Conservation (phyloP, 129 eudicot species). For the Daucus carota region DNA sequence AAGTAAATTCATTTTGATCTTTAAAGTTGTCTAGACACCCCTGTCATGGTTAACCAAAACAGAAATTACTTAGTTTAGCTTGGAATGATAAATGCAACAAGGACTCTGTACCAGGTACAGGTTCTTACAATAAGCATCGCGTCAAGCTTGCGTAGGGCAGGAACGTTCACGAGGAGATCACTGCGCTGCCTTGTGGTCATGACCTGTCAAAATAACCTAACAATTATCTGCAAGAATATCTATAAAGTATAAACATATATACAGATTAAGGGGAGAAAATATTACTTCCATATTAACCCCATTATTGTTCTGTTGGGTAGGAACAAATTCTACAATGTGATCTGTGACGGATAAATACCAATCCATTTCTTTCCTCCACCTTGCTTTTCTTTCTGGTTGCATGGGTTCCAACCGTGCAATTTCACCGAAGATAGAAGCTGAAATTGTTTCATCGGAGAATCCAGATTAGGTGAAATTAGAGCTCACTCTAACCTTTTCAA, state of each 20-base stretch:
- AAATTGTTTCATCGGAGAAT: not conserved
- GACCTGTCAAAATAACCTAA: conserved; percentile 29
- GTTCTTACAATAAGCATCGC: conserved; percentile 81
- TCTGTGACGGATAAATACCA: conserved; percentile 9
- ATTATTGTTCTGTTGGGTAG: not conserved
- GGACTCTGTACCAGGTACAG: not conserved
- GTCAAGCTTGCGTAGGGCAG: conserved; percentile 76
- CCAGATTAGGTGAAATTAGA: not conserved
- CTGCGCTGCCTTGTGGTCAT: conserved; percentile 71
- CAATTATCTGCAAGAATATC: not conserved
- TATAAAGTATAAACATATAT: not conserved
- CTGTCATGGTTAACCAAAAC: conserved; percentile 32
- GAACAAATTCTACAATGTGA: conserved; percentile 12
- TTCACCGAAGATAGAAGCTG: conserved; percentile 13
- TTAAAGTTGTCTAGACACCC: conserved; percentile 72
- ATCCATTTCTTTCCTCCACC: conserved; percentile 10
- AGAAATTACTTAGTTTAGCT: conserved; percentile 1
- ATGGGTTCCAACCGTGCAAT: conserved; percentile 2
- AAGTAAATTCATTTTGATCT: conserved; percentile 71
- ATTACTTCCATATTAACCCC: conserved; percentile 56
- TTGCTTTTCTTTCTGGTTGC: conserved; percentile 4
- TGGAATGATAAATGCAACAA: not conserved
- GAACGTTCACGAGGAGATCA: conserved; percentile 61
- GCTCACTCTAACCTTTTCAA: not conserved
- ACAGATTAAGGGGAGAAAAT: not conserved